phyloP scores from a whole-genome alignment of 345 rosid species.

The Rubroshorea leprosula region DNA sequence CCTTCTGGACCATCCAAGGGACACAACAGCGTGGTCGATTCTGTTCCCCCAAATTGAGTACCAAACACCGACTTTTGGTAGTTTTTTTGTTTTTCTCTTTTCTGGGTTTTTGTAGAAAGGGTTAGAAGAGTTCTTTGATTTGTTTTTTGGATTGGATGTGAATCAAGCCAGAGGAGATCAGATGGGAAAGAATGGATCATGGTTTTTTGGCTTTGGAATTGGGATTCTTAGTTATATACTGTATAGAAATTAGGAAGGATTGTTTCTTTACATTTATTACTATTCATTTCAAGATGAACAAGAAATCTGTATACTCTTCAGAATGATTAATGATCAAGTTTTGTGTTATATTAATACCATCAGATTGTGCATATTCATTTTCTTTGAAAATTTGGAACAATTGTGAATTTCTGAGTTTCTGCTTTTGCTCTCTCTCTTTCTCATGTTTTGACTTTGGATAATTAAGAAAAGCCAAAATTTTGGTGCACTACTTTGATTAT shows the following conservation, averaged over 20 bases:
- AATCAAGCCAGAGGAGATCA: slow-evolving; percentile 10
- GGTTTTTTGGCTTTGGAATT: slow-evolving; percentile 2
- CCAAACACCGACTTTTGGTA: background rate
- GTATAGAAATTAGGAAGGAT: slow-evolving; percentile 20
- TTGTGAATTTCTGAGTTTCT: background rate
- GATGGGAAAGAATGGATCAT: slow-evolving; percentile 1
- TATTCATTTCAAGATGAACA: slow-evolving; percentile 12
- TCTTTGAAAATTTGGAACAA: background rate
- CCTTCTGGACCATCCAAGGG: slow-evolving; percentile 85
- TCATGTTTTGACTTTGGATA: slow-evolving; percentile 4
- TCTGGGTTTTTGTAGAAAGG: background rate
- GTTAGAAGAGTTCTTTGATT: no score
- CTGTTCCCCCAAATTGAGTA: slow-evolving; percentile 29
- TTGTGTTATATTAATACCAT: background rate
- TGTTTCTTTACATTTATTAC: slow-evolving; percentile 8
- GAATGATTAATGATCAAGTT: slow-evolving; percentile 3
- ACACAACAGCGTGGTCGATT: slow-evolving; percentile 51
- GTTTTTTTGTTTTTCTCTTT: background rate
- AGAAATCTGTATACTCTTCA: background rate
- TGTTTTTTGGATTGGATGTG: slow-evolving; percentile 15
- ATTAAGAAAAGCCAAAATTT: slow-evolving; percentile 1
- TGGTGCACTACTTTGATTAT: no score
- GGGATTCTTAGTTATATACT: slow-evolving; percentile 12
- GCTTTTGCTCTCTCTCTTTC: no score
- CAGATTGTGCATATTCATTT: background rate